Base-by-base conservation (phyloP, 1,139 yeast genomes). In the Lipomyces yarrowii region DNA sequence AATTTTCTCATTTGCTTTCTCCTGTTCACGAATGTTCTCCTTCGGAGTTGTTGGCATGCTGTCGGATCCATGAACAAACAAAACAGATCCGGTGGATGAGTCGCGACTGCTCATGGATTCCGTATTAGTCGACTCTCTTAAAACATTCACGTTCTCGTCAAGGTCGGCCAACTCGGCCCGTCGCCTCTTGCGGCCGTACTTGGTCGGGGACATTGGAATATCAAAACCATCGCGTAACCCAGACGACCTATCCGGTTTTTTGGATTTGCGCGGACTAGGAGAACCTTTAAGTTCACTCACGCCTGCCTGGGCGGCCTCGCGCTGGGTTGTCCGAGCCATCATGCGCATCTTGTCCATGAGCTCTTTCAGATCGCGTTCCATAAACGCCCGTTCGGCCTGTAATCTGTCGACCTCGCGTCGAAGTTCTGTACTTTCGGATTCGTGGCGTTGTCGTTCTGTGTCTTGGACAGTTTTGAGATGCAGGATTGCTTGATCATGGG, bases 201-300 rank as follows among this genome's bases (percentile, higher is more conserved):
- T 66, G 32, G 33, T 39, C 3, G 70, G 70, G 13, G 70, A 67
- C 8, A 61, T 18, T n/a, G 63, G 62, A 33, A 57, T 55, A n/a
- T 67, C 64, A 55, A 67, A 67, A 35, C 70, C 70, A 30, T 67
- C 70, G 30, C 65, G 37, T 18, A 67, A 57, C 30, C 35, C 42
- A 39, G 56, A 30, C 26, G 64, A 26, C 3, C 54, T 46, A 18
- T 37, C 32, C 13, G 7, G 32, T 10, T 51, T 11, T 8, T 62
- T 60, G 39, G 54, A 15, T 18, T 56, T 64, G 13, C 61, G 59
- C 13, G 68, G 65, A 42, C 65, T 64, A 8, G 59, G 63, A 7
- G 67, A 23, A 5, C 30, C 18, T 23, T 13, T 35, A 7, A 18
- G n/a, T 6, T 37, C 54, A 6, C 26, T 13, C 26, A 10, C 54